phyloP scores from a whole-genome alignment of 2,329 filamentous ascomycete species.

The Tolypocladium guangdongense region DNA sequence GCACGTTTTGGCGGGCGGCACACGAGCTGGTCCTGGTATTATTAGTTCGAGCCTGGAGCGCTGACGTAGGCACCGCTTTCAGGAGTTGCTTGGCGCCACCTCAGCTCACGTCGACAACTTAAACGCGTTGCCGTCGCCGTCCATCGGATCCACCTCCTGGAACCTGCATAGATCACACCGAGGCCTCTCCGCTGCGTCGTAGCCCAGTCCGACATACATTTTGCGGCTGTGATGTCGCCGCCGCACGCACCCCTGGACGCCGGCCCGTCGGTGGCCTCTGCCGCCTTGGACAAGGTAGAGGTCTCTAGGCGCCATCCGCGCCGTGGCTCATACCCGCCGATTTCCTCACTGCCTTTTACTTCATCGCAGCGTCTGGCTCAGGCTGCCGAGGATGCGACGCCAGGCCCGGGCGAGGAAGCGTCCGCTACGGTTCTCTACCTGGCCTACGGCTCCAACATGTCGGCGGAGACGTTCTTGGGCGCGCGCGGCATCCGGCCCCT shows the following conservation, averaged over 20 bases:
- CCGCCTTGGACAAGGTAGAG: slow-evolving; percentile 14
- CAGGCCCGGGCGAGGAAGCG: slow-evolving; percentile 11
- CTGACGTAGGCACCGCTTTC: no score
- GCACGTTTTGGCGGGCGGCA: background rate
- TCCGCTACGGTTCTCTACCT: slow-evolving; percentile 58
- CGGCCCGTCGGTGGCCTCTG: slow-evolving; percentile 4
- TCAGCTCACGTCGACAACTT: no score
- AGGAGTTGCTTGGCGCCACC: no score
- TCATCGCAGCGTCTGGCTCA: slow-evolving; percentile 16
- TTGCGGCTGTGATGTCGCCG: background rate
- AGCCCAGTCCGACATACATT: no score
- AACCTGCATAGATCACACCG: background rate
- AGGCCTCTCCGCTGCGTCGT: background rate
- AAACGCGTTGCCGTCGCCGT: background rate
- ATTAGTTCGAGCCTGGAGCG: background rate
- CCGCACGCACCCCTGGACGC: background rate
- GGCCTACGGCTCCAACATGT: slow-evolving; percentile 88
- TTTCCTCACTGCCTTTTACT: slow-evolving; percentile 21
- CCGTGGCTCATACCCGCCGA: slow-evolving; percentile 14
- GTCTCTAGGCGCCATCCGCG: slow-evolving; percentile 9
- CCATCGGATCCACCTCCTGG: background rate
- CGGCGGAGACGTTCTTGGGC: slow-evolving; percentile 67
- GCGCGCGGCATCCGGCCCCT: slow-evolving; percentile 69
- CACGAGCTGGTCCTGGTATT: background rate
- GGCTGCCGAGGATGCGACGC: slow-evolving; percentile 14